These are phyloP conservation scores for Lyophyllum atratum DNA, from an alignment of 768 basidiomycete genomes.

Conservation along the genomic window DNA sequence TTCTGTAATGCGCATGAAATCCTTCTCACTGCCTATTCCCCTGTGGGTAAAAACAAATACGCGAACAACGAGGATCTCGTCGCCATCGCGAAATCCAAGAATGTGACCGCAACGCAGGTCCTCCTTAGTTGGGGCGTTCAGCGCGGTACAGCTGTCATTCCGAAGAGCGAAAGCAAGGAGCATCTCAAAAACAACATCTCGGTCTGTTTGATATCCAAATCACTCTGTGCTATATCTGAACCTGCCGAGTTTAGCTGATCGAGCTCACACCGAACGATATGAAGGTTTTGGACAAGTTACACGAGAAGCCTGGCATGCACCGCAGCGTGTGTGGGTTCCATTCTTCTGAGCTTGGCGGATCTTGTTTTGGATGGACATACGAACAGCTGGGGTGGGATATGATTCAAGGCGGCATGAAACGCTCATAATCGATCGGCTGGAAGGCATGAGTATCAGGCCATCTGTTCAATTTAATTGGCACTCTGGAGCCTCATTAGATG, in stretches of 20 bases:
- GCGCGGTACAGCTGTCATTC: slow-evolving; percentile 52
- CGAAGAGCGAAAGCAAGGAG: slow-evolving; percentile 46
- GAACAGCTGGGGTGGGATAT: slow-evolving; percentile 39
- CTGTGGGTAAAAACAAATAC: slow-evolving; percentile 34
- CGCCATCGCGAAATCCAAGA: slow-evolving; percentile 28
- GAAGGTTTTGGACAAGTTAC: slow-evolving; percentile 35
- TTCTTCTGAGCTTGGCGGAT: slow-evolving; percentile 27
- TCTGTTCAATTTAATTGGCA: no score
- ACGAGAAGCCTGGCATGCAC: slow-evolving; percentile 41
- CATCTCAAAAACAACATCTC: slow-evolving; percentile 46
- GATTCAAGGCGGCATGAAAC: background rate
- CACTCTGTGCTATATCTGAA: background rate
- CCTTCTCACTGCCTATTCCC: slow-evolving; percentile 47
- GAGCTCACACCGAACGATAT: slow-evolving; percentile 37
- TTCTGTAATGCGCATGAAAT: slow-evolving; percentile 47
- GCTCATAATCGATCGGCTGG: background rate
- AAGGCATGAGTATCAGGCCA: background rate
- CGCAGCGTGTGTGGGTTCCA: slow-evolving; percentile 34
- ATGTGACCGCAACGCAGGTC: slow-evolving; percentile 43
- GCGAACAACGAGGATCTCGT: slow-evolving; percentile 25
- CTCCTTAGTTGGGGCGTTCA: slow-evolving; percentile 61
- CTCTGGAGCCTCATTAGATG: no score
- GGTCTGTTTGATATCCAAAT: slow-evolving; percentile 22
- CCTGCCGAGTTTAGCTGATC: slow-evolving; percentile 27
- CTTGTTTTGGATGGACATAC: slow-evolving; percentile 39